Conservation (phyloP, 805 yeast genomes). For the Brettanomyces naardenensis region DNA sequence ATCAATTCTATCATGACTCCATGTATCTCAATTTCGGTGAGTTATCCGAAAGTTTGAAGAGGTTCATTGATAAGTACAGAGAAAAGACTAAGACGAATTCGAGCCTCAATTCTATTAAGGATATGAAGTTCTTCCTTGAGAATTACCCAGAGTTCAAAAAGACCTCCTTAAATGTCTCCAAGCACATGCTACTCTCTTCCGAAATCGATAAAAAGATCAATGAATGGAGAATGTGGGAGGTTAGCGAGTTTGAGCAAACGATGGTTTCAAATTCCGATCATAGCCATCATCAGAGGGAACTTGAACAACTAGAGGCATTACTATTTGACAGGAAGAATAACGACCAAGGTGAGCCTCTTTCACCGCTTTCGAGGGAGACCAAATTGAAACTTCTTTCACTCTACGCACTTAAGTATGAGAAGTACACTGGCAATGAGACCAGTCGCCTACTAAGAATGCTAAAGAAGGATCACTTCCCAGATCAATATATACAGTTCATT, state of each 20-base stretch:
- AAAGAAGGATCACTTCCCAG: conserved; percentile 27
- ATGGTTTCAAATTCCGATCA: conserved; percentile 53
- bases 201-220: conserved; percentile 76
- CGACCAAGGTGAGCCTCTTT: conserved; percentile 13
- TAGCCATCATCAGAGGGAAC: conserved; percentile 41
- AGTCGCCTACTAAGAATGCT: conserved; percentile 30
- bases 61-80: conserved; percentile 77
- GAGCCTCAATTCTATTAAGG: conserved; percentile 71
- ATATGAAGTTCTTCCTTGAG: conserved; percentile 85
- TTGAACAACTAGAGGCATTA: conserved; percentile 46
- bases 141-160: conserved; percentile 92
- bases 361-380: conserved; percentile 39
- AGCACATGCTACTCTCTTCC: conserved; percentile 84
- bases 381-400: conserved; percentile 70
- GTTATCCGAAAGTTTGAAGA: conserved; percentile 79
- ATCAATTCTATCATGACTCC: conserved; percentile 67
- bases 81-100: conserved; percentile 67
- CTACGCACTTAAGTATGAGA: conserved; percentile 67
- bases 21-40: conserved; percentile 94
- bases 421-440: conserved; percentile 36
- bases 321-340: conserved; percentile 28
- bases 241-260: conserved; percentile 86
- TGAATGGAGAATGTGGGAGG: conserved; percentile 60
- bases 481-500: conserved; percentile 34
- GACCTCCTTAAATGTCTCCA: conserved; percentile 78